Percentiles rank a stretch among this genome's conserved stretches.
These are phyloP conservation scores for Dimocarpus longan DNA, from an alignment of 345 rosid genomes.

Conservation along the genomic window DNA sequence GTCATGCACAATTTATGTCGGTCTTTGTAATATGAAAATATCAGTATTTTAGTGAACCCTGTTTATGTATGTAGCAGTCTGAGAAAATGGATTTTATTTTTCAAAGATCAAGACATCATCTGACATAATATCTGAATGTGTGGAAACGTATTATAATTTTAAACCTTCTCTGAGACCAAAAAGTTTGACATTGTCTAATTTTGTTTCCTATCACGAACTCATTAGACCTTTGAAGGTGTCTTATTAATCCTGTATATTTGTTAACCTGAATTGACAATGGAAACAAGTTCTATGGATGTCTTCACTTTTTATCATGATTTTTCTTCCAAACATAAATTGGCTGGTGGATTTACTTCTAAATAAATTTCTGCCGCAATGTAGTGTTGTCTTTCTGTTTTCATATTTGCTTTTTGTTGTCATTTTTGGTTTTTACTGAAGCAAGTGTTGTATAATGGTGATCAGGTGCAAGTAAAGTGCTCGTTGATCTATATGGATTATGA, in stretches of 20 bases:
- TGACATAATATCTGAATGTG: background rate
- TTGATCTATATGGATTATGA: conserved; percentile 85
- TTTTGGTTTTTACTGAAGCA: conserved; percentile 20
- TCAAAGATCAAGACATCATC: background rate
- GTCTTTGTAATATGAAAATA: conserved; percentile 5
- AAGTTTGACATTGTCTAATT: background rate
- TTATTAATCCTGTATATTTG: conserved; percentile 4
- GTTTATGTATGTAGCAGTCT: background rate
- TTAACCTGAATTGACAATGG: conserved; percentile 4
- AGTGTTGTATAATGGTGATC: conserved; percentile 25
- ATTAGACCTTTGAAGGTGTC: background rate
- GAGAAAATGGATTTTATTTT: background rate
- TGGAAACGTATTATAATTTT: background rate
- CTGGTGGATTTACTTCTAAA: background rate
- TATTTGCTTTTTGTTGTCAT: background rate
- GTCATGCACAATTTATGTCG: background rate
- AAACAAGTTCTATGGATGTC: background rate
- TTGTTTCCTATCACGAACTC: background rate
- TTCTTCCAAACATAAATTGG: background rate
- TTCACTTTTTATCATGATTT: background rate
- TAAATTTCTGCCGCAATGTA: background rate
- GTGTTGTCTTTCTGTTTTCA: background rate
- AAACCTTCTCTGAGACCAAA: background rate
- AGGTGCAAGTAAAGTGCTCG: conserved; percentile 94
- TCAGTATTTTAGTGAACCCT: background rate